A percentile compares a stretch with the other conserved stretches of the same genome.
These are phyloP conservation scores for Penicillium sp. DNA, from an alignment of 2,329 filamentous ascomycete species.

Conservation along the genomic window DNA sequence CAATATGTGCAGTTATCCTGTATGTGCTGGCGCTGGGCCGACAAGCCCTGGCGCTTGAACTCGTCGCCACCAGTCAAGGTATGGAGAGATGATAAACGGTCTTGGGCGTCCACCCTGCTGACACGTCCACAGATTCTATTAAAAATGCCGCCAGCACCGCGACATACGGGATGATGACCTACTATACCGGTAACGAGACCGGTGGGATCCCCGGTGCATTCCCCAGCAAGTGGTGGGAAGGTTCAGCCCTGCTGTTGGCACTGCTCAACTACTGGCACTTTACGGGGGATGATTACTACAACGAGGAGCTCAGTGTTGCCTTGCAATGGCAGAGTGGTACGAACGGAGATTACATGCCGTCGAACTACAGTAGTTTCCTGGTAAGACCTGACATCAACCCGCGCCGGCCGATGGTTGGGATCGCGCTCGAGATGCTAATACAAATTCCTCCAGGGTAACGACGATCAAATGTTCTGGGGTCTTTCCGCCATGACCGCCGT, in stretches of 20 bases:
- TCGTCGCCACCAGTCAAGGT: constrained; percentile 11
- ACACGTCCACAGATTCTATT: constrained; percentile 39
- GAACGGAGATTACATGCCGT: constrained; percentile 38
- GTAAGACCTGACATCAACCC: constrained; percentile 2
- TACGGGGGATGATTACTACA: constrained; percentile 66
- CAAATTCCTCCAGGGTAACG: constrained; percentile 56
- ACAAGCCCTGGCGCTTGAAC: constrained; percentile 7
- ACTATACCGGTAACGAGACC: constrained; percentile 55
- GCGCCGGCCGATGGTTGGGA: not conserved
- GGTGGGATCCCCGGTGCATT: constrained; percentile 57
- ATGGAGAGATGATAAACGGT: not conserved
- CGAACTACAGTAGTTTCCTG: constrained; percentile 37
- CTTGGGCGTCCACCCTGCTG: not conserved
- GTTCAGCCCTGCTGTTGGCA: constrained; percentile 67
- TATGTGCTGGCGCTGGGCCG: constrained; percentile 4
- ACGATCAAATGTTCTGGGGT: constrained; percentile 72
- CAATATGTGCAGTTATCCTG: constrained; percentile 12
- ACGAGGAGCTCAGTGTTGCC: constrained; percentile 53
- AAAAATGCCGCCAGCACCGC: constrained; percentile 43
- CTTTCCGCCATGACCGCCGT: constrained; percentile 68
- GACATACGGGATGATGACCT: constrained; percentile 53
- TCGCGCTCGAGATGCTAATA: constrained; percentile 19
- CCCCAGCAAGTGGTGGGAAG: constrained; percentile 76
- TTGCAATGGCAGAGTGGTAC: constrained; percentile 35
- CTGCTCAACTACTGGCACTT: constrained; percentile 70